Percentiles rank a stretch among this genome's conserved stretches.
Conservation (phyloP, 1,284 basidiomycete species). For the Fomes fomentarius region DNA sequence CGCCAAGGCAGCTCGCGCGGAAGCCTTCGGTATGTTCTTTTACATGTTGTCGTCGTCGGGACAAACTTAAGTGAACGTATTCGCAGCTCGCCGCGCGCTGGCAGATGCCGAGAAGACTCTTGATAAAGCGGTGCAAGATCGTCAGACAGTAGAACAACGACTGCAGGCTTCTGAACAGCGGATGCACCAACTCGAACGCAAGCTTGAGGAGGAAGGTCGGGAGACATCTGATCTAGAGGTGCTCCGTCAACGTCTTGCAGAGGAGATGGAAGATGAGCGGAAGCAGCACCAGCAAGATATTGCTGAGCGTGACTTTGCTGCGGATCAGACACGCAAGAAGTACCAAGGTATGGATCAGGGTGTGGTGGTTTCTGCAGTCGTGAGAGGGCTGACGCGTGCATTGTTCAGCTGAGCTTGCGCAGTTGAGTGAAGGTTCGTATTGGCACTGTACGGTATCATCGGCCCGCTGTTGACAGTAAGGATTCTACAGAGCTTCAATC, state of each 20-base stretch:
- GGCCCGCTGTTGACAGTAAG: too few species aligned
- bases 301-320: slow-evolving; percentile 74
- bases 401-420: slow-evolving; percentile 70
- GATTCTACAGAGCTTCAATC: slow-evolving; percentile 69
- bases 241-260: slow-evolving; percentile 65
- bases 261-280: slow-evolving; percentile 77
- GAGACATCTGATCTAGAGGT: slow-evolving; percentile 70
- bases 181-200: slow-evolving; percentile 63
- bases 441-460: too few species aligned
- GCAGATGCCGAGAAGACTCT: slow-evolving; percentile 59
- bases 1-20: slow-evolving; percentile 66
- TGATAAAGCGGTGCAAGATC: slow-evolving; percentile 55
- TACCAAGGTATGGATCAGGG: slow-evolving; percentile 69
- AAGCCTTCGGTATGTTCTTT: slow-evolving; percentile 55
- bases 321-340: slow-evolving; percentile 81
- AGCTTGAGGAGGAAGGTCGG: slow-evolving; percentile 69
- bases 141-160: slow-evolving; percentile 55
- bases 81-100: slow-evolving; percentile 60
- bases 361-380: too few species aligned
- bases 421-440: slow-evolving; percentile 71
- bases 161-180: slow-evolving; percentile 56
- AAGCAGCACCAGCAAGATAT: slow-evolving; percentile 79
- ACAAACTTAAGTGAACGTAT: slow-evolving; percentile 9
- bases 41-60: background rate
- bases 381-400: too few species aligned